phyloP scores from a whole-genome alignment of 2,329 filamentous ascomycete species.

The Hypomyces rosellus region DNA sequence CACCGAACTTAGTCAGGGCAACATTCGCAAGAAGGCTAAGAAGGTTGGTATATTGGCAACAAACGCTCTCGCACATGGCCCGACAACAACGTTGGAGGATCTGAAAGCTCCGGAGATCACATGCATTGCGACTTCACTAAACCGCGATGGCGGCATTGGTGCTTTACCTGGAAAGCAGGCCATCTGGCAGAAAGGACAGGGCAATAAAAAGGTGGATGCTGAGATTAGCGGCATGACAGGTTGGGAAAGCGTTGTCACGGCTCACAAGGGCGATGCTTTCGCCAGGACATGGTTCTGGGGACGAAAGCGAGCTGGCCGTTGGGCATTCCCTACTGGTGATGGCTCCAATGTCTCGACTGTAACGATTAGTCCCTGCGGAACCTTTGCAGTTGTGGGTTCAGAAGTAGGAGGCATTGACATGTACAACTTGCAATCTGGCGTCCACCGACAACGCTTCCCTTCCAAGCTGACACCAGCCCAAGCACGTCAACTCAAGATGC shows the following conservation, averaged over 20 bases:
- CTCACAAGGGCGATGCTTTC: constrained; percentile 75
- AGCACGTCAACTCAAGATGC: constrained; percentile 66
- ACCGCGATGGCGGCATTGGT: constrained; percentile 91
- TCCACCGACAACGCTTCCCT: constrained; percentile 82
- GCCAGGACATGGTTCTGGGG: constrained; percentile 99
- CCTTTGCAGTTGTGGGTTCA: constrained; percentile 86
- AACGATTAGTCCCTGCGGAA: constrained; percentile 84
- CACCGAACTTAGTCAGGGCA: constrained; percentile 86
- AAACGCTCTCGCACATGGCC: constrained; percentile 50
- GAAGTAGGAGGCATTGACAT: constrained; percentile 79
- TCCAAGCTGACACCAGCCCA: constrained; percentile 70
- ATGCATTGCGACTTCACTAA: constrained; percentile 83
- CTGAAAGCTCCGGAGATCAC: constrained; percentile 90
- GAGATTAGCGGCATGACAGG: constrained; percentile 74
- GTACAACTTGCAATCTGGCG: constrained; percentile 93
- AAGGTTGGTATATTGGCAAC: constrained; percentile 68
- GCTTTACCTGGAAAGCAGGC: constrained; percentile 69
- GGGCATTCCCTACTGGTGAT: constrained; percentile 86
- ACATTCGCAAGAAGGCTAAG: constrained; percentile 80
- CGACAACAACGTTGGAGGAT: constrained; percentile 60
- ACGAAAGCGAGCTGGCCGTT: constrained; percentile 83
- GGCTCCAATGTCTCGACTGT: constrained; percentile 78
- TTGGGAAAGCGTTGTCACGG: constrained; percentile 96
- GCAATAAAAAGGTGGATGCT: constrained; percentile 57
- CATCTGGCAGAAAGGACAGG: constrained; percentile 75